These are phyloP conservation scores for Colletotrichum sp. DNA, from an alignment of 2,329 filamentous ascomycete species.

Conservation along the genomic window DNA sequence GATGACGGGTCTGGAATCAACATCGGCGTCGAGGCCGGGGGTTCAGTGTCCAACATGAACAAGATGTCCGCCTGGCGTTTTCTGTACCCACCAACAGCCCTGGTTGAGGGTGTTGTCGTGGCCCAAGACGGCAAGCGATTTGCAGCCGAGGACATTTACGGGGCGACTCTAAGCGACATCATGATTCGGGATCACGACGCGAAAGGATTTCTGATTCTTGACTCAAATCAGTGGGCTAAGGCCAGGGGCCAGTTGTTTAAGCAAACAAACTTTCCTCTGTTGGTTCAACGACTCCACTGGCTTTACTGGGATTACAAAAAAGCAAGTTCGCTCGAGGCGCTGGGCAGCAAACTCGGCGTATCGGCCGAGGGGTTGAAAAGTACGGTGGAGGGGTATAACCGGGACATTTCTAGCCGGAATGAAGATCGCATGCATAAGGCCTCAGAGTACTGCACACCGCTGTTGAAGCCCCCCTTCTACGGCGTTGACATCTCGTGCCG, in stretches of 20 bases:
- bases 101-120: constrained; percentile 17
- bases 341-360: not conserved
- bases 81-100: constrained; percentile 6
- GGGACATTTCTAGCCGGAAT: not conserved
- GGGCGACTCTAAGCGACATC: not conserved
- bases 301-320: not conserved
- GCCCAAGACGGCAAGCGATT: not conserved
- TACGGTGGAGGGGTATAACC: not conserved
- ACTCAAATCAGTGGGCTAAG: constrained; percentile 13
- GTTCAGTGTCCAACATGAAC: constrained; percentile 2
- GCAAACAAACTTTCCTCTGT: constrained; percentile 10
- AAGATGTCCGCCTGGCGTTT: constrained; percentile 11
- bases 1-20: constrained; percentile 18
- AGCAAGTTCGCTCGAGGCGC: constrained; percentile 2
- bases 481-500: not conserved
- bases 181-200: constrained; percentile 4
- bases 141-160: constrained; percentile 5
- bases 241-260: not conserved
- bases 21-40: constrained; percentile 6
- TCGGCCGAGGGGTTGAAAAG: not conserved
- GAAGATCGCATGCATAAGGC: not conserved
- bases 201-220: constrained; percentile 12
- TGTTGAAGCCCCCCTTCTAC: not conserved
- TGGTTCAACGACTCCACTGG: not conserved
- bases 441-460: not conserved